Evolutionary conservation across 352 stramenopile genomes (phyloP), one percentile per base, ranked within the genome.

Genomic region (Globisporangium spinosum): DNA sequence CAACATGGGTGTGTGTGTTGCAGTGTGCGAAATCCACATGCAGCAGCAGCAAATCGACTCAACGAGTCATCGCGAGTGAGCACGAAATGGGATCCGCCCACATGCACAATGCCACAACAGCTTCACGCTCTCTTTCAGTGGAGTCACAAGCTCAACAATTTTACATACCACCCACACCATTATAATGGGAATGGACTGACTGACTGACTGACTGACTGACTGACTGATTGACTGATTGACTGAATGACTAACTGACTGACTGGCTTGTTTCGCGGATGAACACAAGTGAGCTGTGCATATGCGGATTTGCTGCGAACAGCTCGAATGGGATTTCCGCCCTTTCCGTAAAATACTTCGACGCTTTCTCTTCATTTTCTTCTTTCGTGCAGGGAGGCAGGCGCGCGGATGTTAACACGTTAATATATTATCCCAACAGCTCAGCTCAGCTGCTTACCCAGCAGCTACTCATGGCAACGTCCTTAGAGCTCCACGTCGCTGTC

Each of bases 401-500:
- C 13, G 7, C 8, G 17, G 5, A 49, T 51, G 43, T 22, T 22
- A 49, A 22, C 15, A 49, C 40, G 40, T 2, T 49, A 51, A 51
- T 51, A 51, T 51, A 51, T 51, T 51, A 51, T 51, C 43, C 15
- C 43, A 51, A 35, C 22, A 51, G 1, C 13, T 60, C 40, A 61
- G 22, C 17, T 32, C 4, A 47, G 29, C 17, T 15, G 5, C n/a
- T 58, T 58, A 60, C 29, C 29, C 55, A 60, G 27, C 22, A 23
- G 23, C 9, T 34, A 5, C 35, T 43, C 12, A 13, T 2, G 3
- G 4, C 32, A 38, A 45, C 15, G n/a, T 22, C 32, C 12, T 68
- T 79, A 90, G 13, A 90, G 72, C 62, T 90, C 82, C 38, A 90
- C 70, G 43, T 91, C 82, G 64, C 80, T 91, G 64, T 89, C 82